Percentiles rank a stretch among this genome's conserved stretches.
These are phyloP conservation scores for Xerocomus brunneocitrinus DNA, from an alignment of 768 basidiomycete genomes.

Conservation along the genomic window DNA sequence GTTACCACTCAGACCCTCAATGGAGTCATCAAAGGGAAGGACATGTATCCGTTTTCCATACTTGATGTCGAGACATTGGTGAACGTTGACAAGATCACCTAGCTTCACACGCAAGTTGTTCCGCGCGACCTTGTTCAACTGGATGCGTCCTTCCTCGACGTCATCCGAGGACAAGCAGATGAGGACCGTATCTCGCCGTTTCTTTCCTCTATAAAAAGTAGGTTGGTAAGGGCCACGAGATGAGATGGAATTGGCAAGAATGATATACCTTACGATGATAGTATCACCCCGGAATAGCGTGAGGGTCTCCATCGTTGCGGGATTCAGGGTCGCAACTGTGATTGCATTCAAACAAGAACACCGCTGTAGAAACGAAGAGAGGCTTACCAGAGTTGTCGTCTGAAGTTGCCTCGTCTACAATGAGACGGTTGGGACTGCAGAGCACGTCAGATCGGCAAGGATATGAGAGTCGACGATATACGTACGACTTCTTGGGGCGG, in stretches of 20 bases:
- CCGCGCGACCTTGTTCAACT: slow-evolving; percentile 99
- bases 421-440: slow-evolving; percentile 88
- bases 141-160: slow-evolving; percentile 96
- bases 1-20: slow-evolving; percentile 97
- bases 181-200: slow-evolving; percentile 94
- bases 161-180: slow-evolving; percentile 95
- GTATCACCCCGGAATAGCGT: slow-evolving; percentile 96
- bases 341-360: slow-evolving; percentile 14
- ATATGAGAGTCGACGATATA: slow-evolving; percentile 17
- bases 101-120: slow-evolving; percentile 98
- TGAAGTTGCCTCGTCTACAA: slow-evolving; percentile 89
- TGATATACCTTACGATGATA: slow-evolving; percentile 79
- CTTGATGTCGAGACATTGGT: slow-evolving; percentile 96
- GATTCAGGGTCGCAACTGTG: slow-evolving; percentile 89
- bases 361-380: background rate
- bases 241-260: background rate
- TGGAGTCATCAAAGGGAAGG: slow-evolving; percentile 95
- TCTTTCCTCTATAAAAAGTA: slow-evolving; percentile 71
- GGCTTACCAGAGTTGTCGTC: slow-evolving; percentile 92
- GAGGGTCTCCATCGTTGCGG: slow-evolving; percentile 92
- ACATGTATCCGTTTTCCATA: slow-evolving; percentile 98
- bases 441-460: slow-evolving; percentile 14
- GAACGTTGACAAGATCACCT: slow-evolving; percentile 93
- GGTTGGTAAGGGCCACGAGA: background rate
- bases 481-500: slow-evolving; percentile 96